Percentiles rank a stretch among this genome's conserved stretches.
Evolutionary conservation across 169 alveolate species (phyloP).

Genomic region (Eimeria sp.): DNA sequence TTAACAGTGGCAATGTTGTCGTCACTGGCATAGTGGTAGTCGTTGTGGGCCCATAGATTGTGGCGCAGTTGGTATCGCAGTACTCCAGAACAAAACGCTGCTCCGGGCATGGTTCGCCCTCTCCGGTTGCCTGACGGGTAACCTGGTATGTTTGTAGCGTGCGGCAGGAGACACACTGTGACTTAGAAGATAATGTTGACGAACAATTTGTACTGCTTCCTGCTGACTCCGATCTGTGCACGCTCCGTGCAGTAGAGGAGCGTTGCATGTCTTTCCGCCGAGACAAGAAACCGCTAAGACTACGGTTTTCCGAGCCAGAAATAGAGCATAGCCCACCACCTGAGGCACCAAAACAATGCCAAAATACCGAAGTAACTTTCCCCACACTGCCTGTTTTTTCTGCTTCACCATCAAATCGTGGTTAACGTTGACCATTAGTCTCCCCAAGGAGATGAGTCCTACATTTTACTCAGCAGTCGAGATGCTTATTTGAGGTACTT

Average conservation of each 20-base stretch:
- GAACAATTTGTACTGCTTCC: conserved; percentile 40
- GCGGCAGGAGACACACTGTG: conserved; percentile 40
- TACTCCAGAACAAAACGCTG: conserved; percentile 18
- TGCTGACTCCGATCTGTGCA: not conserved
- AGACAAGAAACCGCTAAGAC: not conserved
- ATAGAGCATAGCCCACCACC: conserved; percentile 37
- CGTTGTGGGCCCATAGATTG: conserved; percentile 34
- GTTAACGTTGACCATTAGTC: not conserved
- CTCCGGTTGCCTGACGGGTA: conserved; percentile 50
- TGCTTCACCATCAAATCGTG: not conserved
- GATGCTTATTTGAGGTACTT: not conserved
- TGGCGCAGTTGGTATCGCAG: conserved; percentile 56
- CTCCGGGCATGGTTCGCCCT: conserved; percentile 31
- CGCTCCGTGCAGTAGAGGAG: not conserved
- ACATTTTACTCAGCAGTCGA: not conserved
- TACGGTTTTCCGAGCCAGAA: not conserved
- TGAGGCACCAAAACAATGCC: not conserved
- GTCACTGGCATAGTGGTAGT: conserved; percentile 12
- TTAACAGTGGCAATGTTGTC: not conserved
- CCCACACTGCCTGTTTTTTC: not conserved
- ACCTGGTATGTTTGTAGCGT: conserved; percentile 32
- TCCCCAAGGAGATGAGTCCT: not conserved
- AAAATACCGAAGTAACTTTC: not conserved
- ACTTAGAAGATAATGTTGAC: conserved; percentile 22
- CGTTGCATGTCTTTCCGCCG: not conserved